A percentile compares a stretch with the other conserved stretches of the same genome.
Evolutionary conservation across 169 alveolate species (phyloP).

Genomic region (Babesia gibsoni): DNA sequence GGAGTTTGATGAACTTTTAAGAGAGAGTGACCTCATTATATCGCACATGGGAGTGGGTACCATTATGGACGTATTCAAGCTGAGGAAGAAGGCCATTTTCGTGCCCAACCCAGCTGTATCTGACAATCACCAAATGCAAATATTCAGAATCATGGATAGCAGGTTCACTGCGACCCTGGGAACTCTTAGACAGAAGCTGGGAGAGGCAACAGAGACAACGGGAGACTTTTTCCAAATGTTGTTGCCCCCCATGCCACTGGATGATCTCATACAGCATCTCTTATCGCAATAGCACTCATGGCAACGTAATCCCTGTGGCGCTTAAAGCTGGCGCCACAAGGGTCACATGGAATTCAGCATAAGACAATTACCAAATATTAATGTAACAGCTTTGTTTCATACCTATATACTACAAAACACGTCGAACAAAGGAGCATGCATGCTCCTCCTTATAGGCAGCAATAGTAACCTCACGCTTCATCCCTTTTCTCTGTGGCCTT

Average conservation of each 20-base stretch:
- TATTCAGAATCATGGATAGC: slow-evolving; percentile 58
- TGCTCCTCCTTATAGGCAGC: too few relatives aligned
- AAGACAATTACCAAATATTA: not conserved
- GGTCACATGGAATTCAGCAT: too few relatives aligned
- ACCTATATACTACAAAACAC: too few relatives aligned
- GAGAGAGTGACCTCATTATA: slow-evolving; percentile 72
- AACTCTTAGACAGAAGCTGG: slow-evolving; percentile 20
- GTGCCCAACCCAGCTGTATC: slow-evolving; percentile 75
- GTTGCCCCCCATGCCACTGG: slow-evolving; percentile 38
- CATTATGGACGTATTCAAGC: slow-evolving; percentile 75
- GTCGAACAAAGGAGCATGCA: too few relatives aligned
- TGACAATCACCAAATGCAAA: slow-evolving; percentile 81
- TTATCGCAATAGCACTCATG: not conserved
- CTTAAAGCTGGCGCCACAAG: too few relatives aligned
- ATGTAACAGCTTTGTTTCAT: not conserved
- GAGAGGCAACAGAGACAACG: slow-evolving; percentile 16
- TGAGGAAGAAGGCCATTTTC: slow-evolving; percentile 74
- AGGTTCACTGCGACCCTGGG: slow-evolving; percentile 44
- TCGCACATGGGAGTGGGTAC: slow-evolving; percentile 87
- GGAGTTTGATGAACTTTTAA: slow-evolving; percentile 56
- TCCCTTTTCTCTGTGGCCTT: slow-evolving; percentile 42
- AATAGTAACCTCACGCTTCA: not conserved
- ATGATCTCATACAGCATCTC: not conserved
- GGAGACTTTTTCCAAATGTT: slow-evolving; percentile 34
- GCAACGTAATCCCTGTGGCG: not conserved